Base-by-base conservation (phyloP, 2,329 filamentous ascomycete genomes). In the Fusarium sp. region DNA sequence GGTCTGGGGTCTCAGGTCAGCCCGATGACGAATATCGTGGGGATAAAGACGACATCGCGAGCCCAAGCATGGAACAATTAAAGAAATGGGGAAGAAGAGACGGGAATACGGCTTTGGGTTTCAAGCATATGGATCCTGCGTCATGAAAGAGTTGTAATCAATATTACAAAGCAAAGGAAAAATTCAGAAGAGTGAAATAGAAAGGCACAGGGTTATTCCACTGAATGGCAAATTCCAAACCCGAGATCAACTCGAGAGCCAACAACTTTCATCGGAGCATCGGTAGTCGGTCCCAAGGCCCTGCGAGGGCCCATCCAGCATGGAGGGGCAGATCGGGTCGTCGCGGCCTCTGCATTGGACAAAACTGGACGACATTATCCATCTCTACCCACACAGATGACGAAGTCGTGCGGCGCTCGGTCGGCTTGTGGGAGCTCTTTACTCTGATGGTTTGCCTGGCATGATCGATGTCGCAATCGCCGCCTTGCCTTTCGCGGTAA, bases 391-490 rank as follows among this genome's bases (percentile, higher is more conserved):
- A 38, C 38, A 22, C 38, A 47, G 52, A 71, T 74, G 69, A 60
- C 61, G 63, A 78, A 65, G 56, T 60, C 43, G 50, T 43, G 61
- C 37, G 64, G 58, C 52, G 52, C 71, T 71, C 63, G 66, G 40
- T 58, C 56, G 68, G 60, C 66, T 69, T 65, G 66, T 69, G 66
- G 65, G 63, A 40, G 62, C 40, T 50, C 47, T 57, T 25, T 22
- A 15, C 40, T 45, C 40, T 45, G 62, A 60, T 59, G 65, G 37
- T 68, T 66, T 64, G 66, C 43, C 33, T 62, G 61, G 69, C 70
- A 74, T 76, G 67, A 71, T 67, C 64, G 69, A 79, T 79, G 77
- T 76, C 77, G 77, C 69, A 74, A 79, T 79, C 66, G 74, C 72
- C 72, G 69, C 75, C 52, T 76, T 79, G 38, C 77, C 72, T 10